Evolutionary conservation across 345 rosid species (phyloP).

Genomic region (Raphanus raphanistrum): DNA sequence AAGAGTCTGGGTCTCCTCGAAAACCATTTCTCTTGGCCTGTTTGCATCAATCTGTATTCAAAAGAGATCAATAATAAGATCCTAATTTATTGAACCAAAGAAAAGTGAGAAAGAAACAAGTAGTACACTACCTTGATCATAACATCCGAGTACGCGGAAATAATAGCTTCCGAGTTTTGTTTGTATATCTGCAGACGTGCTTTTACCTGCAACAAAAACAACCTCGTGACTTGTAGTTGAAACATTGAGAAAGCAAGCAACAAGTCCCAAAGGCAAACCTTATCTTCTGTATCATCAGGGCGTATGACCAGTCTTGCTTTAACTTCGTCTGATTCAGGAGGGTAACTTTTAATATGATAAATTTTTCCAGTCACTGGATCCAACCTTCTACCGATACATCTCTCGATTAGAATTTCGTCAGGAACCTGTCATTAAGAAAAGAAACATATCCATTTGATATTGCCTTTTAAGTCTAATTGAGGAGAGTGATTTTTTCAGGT

Average conservation of each 20-base stretch:
- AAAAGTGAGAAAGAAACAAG: not conserved
- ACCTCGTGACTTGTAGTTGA: not conserved
- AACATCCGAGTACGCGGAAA: slow-evolving; percentile 59
- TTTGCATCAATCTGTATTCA: slow-evolving; percentile 73
- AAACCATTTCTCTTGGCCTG: slow-evolving; percentile 66
- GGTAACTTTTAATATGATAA: slow-evolving; percentile 69
- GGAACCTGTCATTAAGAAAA: slow-evolving; percentile 77
- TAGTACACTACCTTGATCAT: slow-evolving; percentile 53
- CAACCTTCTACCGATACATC: slow-evolving; percentile 88
- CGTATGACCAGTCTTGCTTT: slow-evolving; percentile 80
- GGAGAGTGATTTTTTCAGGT: slow-evolving; percentile 28
- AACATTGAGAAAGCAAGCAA: not conserved
- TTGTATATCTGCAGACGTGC: slow-evolving; percentile 79
- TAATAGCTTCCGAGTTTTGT: slow-evolving; percentile 65
- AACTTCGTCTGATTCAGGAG: slow-evolving; percentile 70
- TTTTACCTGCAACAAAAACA: slow-evolving; percentile 53
- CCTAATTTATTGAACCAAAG: not conserved
- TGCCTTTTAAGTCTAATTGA: not conserved
- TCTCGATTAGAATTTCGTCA: slow-evolving; percentile 82
- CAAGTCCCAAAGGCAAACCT: slow-evolving; percentile 39
- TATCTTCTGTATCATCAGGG: slow-evolving; percentile 89
- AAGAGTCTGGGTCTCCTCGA: slow-evolving; percentile 58
- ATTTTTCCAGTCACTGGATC: slow-evolving; percentile 78
- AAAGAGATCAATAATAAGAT: not conserved
- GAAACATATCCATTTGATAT: slow-evolving; percentile 11